Percentiles rank a stretch among this genome's conserved stretches.
Evolutionary conservation across 139 green algal genomes (phyloP).

Genomic region (Chlorella ohadii): DNA sequence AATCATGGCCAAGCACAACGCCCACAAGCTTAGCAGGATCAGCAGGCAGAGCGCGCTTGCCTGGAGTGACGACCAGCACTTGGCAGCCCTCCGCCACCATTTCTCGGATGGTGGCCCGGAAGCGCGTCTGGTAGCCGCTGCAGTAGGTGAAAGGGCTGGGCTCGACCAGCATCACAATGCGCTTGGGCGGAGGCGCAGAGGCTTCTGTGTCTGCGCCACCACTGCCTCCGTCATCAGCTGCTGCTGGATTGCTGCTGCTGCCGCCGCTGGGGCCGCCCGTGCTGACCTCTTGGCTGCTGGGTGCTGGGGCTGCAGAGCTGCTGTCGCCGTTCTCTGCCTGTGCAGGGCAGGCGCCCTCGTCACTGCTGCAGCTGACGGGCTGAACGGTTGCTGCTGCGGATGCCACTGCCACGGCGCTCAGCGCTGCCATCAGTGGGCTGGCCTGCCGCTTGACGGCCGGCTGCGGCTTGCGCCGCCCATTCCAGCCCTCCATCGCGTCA

Average conservation of each 20-base stretch:
- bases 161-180: slow-evolving; percentile 38
- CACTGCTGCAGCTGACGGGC: background rate
- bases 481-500: background rate
- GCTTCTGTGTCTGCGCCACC: background rate
- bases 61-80: slow-evolving; percentile 35
- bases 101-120: slow-evolving; percentile 25
- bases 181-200: background rate
- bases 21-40: background rate
- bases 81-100: slow-evolving; percentile 34
- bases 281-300: background rate
- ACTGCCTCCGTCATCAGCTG: no score
- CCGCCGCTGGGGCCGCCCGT: background rate
- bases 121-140: slow-evolving; percentile 39
- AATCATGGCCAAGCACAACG: background rate
- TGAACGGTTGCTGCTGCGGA: background rate
- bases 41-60: background rate
- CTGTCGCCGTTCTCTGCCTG: background rate
- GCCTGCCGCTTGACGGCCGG: background rate
- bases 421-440: background rate
- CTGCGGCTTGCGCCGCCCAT: background rate
- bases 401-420: background rate
- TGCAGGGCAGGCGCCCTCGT: no score
- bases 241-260: background rate
- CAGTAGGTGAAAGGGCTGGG: background rate
- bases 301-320: no score